phyloP scores from a whole-genome alignment of 2,329 filamentous ascomycete genomes.

The Alternaria dauci region DNA sequence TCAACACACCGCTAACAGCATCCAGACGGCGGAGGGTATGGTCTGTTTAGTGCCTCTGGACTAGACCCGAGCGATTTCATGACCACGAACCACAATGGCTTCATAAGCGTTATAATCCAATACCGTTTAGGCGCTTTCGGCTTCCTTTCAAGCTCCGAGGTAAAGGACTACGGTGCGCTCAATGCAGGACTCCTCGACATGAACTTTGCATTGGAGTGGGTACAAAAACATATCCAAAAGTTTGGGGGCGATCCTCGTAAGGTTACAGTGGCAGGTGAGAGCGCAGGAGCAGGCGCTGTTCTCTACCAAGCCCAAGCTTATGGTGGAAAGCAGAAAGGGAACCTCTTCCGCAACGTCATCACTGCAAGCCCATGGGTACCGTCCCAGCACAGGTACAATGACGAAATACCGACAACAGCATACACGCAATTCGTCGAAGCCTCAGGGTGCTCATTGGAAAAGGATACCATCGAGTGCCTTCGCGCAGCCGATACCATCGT shows the following conservation, averaged over 20 bases:
- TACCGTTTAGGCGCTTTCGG: slow-evolving; percentile 70
- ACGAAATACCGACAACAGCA: slow-evolving; percentile 36
- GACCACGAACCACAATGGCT: slow-evolving; percentile 54
- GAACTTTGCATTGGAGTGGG: slow-evolving; percentile 67
- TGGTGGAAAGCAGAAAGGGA: slow-evolving; percentile 45
- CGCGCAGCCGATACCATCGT: slow-evolving; percentile 33
- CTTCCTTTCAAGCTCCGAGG: slow-evolving; percentile 66
- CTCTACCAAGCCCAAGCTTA: slow-evolving; percentile 53
- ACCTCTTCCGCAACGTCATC: slow-evolving; percentile 47
- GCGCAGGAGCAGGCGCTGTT: slow-evolving; percentile 68
- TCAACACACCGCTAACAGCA: slow-evolving; percentile 25
- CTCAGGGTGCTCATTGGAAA: slow-evolving; percentile 36
- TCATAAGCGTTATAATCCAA: slow-evolving; percentile 69
- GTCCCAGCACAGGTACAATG: slow-evolving; percentile 45
- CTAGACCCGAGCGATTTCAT: slow-evolving; percentile 45
- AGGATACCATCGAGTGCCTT: slow-evolving; percentile 40
- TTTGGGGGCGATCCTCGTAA: slow-evolving; percentile 65
- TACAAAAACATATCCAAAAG: slow-evolving; percentile 64
- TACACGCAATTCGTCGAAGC: slow-evolving; percentile 43
- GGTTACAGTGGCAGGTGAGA: slow-evolving; percentile 69
- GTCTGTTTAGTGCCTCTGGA: slow-evolving; percentile 40
- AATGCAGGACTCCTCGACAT: slow-evolving; percentile 73
- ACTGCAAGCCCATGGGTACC: slow-evolving; percentile 46
- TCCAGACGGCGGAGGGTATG: slow-evolving; percentile 54
- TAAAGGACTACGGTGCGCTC: slow-evolving; percentile 64